A percentile compares a stretch with the other conserved stretches of the same genome.
These are phyloP conservation scores for Cyathus striatus DNA, from an alignment of 768 basidiomycete species.

Conservation along the genomic window DNA sequence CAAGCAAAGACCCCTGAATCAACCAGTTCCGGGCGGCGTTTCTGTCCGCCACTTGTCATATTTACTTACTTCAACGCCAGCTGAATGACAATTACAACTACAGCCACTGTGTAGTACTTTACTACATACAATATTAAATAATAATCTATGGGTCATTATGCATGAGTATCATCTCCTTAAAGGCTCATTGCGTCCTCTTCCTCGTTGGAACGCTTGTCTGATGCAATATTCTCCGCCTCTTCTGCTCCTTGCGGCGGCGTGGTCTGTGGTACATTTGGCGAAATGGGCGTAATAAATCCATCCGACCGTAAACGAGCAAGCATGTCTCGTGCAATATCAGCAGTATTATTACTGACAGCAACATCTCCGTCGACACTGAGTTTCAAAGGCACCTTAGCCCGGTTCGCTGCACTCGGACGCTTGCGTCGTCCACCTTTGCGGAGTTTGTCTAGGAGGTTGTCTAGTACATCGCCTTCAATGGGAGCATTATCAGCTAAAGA, in stretches of 20 bases:
- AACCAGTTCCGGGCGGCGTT: no score
- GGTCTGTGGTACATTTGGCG: conserved; percentile 33
- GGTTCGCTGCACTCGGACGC: conserved; percentile 33
- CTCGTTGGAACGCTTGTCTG: no score
- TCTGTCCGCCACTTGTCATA: no score
- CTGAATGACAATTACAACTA: no score
- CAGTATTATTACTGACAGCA: conserved; percentile 36
- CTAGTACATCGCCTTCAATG: conserved; percentile 58
- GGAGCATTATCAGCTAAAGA: conserved; percentile 29
- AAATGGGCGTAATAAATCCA: conserved; percentile 53
- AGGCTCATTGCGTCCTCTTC: no score
- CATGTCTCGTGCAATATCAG: conserved; percentile 68
- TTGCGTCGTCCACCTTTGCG: conserved; percentile 57
- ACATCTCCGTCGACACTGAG: conserved; percentile 26
- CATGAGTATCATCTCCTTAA: no score
- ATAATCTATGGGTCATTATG: no score
- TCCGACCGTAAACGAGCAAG: conserved; percentile 67
- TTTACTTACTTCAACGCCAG: no score
- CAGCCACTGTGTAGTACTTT: no score
- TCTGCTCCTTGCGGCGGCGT: no score
- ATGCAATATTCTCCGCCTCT: conserved; percentile 33
- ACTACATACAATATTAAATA: no score
- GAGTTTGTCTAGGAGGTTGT: conserved; percentile 66
- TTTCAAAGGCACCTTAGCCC: conserved; percentile 25
- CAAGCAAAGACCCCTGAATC: no score